These are phyloP conservation scores for Sugiyamaella valdiviana DNA, from an alignment of 805 yeast species.

Conservation along the genomic window DNA sequence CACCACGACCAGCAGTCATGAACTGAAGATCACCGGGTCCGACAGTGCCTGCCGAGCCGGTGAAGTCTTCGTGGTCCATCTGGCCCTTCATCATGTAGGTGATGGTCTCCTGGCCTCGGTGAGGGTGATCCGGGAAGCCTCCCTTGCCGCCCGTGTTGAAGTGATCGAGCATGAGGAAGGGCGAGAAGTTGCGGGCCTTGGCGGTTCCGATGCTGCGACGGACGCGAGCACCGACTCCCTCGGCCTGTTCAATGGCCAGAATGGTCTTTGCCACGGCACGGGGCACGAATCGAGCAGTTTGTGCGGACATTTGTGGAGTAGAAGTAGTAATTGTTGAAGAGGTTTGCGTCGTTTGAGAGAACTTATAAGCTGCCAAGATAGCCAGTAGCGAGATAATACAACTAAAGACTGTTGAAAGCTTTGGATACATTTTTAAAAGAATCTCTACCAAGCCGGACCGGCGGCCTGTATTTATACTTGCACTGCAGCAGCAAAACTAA, in stretches of 20 bases:
- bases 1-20: slow-evolving; percentile 88
- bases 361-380: background rate
- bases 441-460: background rate
- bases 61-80: slow-evolving; percentile 77
- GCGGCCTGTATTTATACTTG: background rate
- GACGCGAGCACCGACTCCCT: slow-evolving; percentile 81
- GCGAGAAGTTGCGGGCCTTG: slow-evolving; percentile 64
- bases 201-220: slow-evolving; percentile 71
- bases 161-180: slow-evolving; percentile 76
- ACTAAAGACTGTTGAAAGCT: background rate
- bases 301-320: background rate
- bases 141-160: slow-evolving; percentile 55
- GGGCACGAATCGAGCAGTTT: slow-evolving; percentile 15
- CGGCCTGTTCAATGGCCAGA: slow-evolving; percentile 62
- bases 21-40: slow-evolving; percentile 80
- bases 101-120: slow-evolving; percentile 72
- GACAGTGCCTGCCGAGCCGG: slow-evolving; percentile 69
- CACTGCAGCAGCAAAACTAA: background rate
- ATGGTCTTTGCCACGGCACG: slow-evolving; percentile 47
- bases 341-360: background rate
- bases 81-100: slow-evolving; percentile 59
- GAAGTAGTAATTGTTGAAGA: background rate
- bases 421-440: slow-evolving; percentile 5
- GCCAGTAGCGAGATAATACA: background rate
- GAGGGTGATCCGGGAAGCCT: slow-evolving; percentile 82